Evolutionary conservation across 805 yeast genomes (phyloP).

Genomic region (Yarrowia phangngaensis): DNA sequence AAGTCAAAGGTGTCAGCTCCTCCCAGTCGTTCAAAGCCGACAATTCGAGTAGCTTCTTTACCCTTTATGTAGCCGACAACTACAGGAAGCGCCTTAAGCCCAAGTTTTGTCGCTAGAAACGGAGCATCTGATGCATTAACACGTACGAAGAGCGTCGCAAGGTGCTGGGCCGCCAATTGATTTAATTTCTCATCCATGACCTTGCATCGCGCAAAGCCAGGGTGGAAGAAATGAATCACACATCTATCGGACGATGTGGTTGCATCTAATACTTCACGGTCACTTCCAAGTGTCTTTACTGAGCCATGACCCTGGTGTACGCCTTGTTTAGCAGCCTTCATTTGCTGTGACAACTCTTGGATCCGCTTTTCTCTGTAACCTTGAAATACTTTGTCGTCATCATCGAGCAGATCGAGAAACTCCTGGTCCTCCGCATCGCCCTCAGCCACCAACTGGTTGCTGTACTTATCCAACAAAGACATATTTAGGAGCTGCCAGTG

Average conservation of each 20-base stretch:
- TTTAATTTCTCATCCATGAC: conserved; percentile 50
- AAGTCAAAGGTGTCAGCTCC: conserved; percentile 48
- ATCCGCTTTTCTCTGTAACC: conserved; percentile 62
- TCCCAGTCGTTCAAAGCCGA: conserved; percentile 65
- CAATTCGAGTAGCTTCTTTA: conserved; percentile 52
- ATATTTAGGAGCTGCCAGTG: too few species aligned
- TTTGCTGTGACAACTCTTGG: conserved; percentile 50
- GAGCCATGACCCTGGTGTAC: conserved; percentile 46
- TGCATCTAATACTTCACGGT: conserved; percentile 53
- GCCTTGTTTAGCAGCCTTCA: conserved; percentile 40
- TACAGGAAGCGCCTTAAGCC: conserved; percentile 66
- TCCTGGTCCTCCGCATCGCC: conserved; percentile 35
- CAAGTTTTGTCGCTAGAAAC: conserved; percentile 61
- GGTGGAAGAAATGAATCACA: conserved; percentile 63
- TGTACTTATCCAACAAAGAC: conserved; percentile 16
- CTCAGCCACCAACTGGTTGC: neutral
- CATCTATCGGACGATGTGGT: conserved; percentile 46
- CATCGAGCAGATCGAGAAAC: conserved; percentile 40
- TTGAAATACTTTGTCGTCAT: conserved; percentile 47
- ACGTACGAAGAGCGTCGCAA: conserved; percentile 46
- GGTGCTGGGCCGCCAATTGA: conserved; percentile 54
- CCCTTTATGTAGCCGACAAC: conserved; percentile 61
- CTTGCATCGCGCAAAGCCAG: conserved; percentile 56
- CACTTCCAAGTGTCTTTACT: conserved; percentile 46
- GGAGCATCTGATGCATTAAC: conserved; percentile 66